Base-by-base conservation (phyloP, 2,329 filamentous ascomycete species). In the Alternaria novae-zelandiae region DNA sequence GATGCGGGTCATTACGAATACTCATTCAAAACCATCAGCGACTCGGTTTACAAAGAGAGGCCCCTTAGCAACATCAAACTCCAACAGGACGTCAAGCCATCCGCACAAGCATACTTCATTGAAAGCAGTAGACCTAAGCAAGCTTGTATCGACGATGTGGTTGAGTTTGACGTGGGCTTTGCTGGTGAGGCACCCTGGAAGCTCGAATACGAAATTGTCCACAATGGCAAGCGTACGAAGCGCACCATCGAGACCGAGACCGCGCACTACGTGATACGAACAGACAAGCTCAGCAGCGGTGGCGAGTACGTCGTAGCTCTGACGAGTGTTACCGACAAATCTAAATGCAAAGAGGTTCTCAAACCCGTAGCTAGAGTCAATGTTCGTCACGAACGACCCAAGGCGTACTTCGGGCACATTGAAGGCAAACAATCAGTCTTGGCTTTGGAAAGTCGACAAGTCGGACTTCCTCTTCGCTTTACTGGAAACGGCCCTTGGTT, bases 61-160 rank as follows among this genome's bases (percentile, higher is more conserved):
- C 57, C 68, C 6, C 57, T 78, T 21, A 85, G 84, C 26, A 88
- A 90, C 54, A 86, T 90, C 65, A 81, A 88, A 10, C 82, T 98
- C 44, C 91, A 96, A 79, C 95, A 98, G 79, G 90, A 93, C 72
- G 95, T 99, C 70, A 97, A 96, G 79, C 96, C 96, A 10, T 92
- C 94, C 5, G 95, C 96, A 7, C 92, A 91, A 10, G 95, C 95
- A 23, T 82, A 82, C 30, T 88, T 90, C 65, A 85, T 94, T 59
- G 85, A 87, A 46, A 82, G 86, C 25, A 83, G 84, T 8, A 82
- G 85, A 20, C 82, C 84, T 21, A 85, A 89, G 64, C 89, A 87
- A 71, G 89, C 91, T 53, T 99, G 96, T 76, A 90, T 98, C 59
- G 93, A 96, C 63, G 90, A 97, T 59, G 86, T 90, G 20, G 88